Conservation (phyloP, 306 rosid genomes). For the Cicer bijugum region DNA sequence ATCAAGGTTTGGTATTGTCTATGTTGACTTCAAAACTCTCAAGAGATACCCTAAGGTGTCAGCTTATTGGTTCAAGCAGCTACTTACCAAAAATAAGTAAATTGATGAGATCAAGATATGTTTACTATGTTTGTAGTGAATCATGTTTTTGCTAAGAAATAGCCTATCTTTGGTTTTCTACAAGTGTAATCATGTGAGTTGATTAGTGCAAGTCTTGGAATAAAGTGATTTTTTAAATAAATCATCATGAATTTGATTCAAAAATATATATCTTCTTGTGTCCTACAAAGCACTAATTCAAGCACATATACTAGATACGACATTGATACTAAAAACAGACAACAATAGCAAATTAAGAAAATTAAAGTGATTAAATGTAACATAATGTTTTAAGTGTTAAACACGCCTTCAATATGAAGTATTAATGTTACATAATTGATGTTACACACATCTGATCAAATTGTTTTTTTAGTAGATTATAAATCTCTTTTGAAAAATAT, state of each 20-base stretch:
- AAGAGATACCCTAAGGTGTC: slow-evolving; percentile 90
- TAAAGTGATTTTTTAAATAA: slow-evolving; percentile 36
- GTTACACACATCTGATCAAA: background rate
- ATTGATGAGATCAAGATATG: background rate
- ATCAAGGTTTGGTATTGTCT: slow-evolving; percentile 89
- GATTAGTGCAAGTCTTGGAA: slow-evolving; percentile 21
- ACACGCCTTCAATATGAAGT: background rate
- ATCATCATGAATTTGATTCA: background rate
- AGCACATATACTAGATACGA: background rate
- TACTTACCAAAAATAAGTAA: slow-evolving; percentile 59
- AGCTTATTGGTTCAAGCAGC: slow-evolving; percentile 83
- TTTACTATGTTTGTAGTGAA: slow-evolving; percentile 29
- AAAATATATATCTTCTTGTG: background rate
- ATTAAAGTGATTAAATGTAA: background rate
- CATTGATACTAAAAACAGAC: background rate
- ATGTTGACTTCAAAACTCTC: slow-evolving; percentile 78
- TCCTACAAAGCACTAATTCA: background rate
- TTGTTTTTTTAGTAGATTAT: background rate
- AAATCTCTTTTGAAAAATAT: background rate
- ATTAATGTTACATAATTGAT: background rate
- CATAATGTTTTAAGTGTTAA: background rate
- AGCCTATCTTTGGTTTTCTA: slow-evolving; percentile 5
- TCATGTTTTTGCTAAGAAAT: slow-evolving; percentile 24
- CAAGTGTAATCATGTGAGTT: slow-evolving; percentile 39
- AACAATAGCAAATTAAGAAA: background rate